Conservation (phyloP, 768 basidiomycete species). For the Termitomyces titanicus region DNA sequence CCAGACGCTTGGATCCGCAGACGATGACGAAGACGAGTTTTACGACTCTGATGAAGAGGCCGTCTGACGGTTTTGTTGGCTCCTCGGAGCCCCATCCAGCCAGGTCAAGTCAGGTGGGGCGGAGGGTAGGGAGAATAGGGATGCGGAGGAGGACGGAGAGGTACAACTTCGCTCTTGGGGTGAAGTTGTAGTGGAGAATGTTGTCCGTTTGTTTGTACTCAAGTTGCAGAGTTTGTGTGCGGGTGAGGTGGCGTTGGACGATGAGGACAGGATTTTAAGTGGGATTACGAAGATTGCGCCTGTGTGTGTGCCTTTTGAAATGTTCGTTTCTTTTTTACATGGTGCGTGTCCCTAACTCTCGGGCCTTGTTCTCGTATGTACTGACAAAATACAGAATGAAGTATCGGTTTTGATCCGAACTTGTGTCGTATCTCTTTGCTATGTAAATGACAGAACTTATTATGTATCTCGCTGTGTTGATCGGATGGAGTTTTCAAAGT, state of each 20-base stretch:
- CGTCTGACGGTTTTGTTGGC: constrained; percentile 86
- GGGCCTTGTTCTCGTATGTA: not conserved
- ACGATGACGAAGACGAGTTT: constrained; percentile 89
- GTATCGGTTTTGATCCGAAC: not conserved
- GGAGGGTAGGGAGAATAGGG: constrained; percentile 41
- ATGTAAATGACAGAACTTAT: constrained; percentile 2
- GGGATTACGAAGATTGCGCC: constrained; percentile 5
- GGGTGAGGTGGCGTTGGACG: not conserved
- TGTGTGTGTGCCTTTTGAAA: constrained; percentile 5
- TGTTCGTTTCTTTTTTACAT: not conserved
- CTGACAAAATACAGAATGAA: not conserved
- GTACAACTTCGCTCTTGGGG: not conserved
- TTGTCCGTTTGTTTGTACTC: not conserved
- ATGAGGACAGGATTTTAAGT: constrained; percentile 8
- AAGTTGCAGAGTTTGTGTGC: constrained; percentile 1
- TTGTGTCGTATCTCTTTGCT: constrained; percentile 6
- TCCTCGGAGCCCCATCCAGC: constrained; percentile 74
- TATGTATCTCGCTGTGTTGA: not conserved
- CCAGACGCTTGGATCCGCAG: constrained; percentile 65
- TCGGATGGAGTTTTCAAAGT: not conserved
- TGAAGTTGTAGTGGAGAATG: not conserved
- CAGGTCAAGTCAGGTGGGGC: constrained; percentile 69
- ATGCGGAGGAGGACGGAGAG: constrained; percentile 13
- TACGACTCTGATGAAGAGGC: constrained; percentile 70
- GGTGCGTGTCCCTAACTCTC: not conserved